phyloP scores from a whole-genome alignment of 306 rosid species.

The Lupinus albus region DNA sequence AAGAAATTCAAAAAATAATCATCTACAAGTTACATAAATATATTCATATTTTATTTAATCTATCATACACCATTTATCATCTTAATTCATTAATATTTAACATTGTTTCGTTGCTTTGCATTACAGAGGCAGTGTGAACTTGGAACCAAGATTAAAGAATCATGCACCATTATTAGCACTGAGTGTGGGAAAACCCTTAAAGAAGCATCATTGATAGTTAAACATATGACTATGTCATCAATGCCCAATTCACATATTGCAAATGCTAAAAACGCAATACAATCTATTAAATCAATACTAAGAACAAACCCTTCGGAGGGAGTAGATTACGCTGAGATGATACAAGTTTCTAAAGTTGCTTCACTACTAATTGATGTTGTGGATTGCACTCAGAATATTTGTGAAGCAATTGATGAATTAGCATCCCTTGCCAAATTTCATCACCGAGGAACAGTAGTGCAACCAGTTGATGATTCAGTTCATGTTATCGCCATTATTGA shows the following conservation, averaged over 20 bases:
- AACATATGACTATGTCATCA: constrained; percentile 39
- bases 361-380: constrained; percentile 46
- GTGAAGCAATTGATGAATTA: constrained; percentile 41
- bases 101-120: background rate
- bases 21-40: too few species aligned
- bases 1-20: too few species aligned
- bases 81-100: background rate
- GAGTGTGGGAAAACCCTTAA: constrained; percentile 52
- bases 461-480: constrained; percentile 27
- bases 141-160: constrained; percentile 42
- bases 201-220: constrained; percentile 44
- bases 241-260: constrained; percentile 28
- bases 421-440: constrained; percentile 42
- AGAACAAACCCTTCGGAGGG: constrained; percentile 39
- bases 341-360: constrained; percentile 43
- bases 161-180: constrained; percentile 44
- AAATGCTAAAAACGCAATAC: constrained; percentile 39
- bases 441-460: constrained; percentile 41
- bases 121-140: constrained; percentile 43
- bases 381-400: constrained; percentile 38
- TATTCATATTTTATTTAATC: too few species aligned
- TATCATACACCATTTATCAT: too few species aligned
- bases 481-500: constrained; percentile 29
- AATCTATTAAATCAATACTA: constrained; percentile 41
- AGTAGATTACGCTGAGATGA: constrained; percentile 34